Base-by-base conservation (phyloP, 1,284 basidiomycete species). In the Naganishia cerealis region DNA sequence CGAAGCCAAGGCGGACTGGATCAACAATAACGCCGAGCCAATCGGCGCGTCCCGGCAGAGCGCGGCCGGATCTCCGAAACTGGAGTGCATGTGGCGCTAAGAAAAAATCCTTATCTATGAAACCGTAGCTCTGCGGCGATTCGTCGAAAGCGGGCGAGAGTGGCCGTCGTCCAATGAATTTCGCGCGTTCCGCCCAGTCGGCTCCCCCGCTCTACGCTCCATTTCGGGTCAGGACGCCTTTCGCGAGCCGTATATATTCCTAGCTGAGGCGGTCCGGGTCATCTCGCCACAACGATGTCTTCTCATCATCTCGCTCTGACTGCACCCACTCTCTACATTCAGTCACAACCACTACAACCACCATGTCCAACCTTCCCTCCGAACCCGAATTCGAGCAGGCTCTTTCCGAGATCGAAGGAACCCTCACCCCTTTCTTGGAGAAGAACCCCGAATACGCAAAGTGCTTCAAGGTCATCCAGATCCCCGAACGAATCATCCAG, bases 401-500 rank as follows among this genome's bases (percentile, higher is more conserved):
- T 61, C 83, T 88, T 75, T 77, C 84, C 78, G 88, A 90, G 84
- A 85, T 91, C 77, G 83, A 83, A 67, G 81, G 82, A 50, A 88
- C 88, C 73, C 84, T 91, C 73, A 83, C 81, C 16, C 33, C 55
- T 70, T 89, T 91, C 84, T 84, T 91, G 75, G 83, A 82, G 71
- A 84, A 85, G 73, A 85, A 89, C 79, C 88, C 89, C 40, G 85
- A 86, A 73, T 90, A 90, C 84, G 82, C 87, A 78, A 87, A 85
- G 76, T 88, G 88, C 24, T 84, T 91, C 73, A 85, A 87, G 69
- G 84, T 90, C 74, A 83, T 88, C 66, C 81, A 82, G 76, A 83
- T 90, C 76, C 90, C 89, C 52, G 89, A 91, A 81, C 87, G 89
- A 73, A 79, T 90, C 78, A 83, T 91, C 74, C 88, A 89, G 78